Conservation (phyloP, 352 stramenopile species). For the Phytophthora vignae region DNA sequence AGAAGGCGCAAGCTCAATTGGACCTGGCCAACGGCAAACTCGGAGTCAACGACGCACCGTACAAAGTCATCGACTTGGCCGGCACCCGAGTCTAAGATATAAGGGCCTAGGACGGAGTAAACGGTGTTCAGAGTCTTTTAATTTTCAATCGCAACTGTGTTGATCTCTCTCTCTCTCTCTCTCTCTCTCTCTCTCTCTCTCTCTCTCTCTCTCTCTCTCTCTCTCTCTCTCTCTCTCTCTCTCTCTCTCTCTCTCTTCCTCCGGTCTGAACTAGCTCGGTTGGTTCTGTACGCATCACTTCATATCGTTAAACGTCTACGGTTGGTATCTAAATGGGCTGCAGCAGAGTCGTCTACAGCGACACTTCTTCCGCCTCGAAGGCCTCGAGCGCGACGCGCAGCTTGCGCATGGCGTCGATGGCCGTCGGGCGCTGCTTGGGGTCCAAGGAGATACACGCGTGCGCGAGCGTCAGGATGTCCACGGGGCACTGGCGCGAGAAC, state of each 20-base stretch:
- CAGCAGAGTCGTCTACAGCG: slow-evolving; percentile 29
- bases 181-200: too few relatives aligned
- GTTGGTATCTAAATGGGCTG: slow-evolving; percentile 17
- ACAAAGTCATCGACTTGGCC: slow-evolving; percentile 32
- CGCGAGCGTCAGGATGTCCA: slow-evolving; percentile 37
- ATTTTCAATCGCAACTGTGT: slow-evolving; percentile 9
- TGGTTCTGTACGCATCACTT: slow-evolving; percentile 18
- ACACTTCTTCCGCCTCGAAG: slow-evolving; percentile 42
- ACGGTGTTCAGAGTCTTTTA: background rate
- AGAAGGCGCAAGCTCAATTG: slow-evolving; percentile 11
- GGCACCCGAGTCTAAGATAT: slow-evolving; percentile 9
- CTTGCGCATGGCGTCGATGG: slow-evolving; percentile 42
- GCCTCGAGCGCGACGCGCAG: slow-evolving; percentile 39
- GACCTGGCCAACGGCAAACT: slow-evolving; percentile 35
- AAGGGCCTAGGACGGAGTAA: background rate
- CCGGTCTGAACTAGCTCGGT: background rate
- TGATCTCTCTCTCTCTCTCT: background rate
- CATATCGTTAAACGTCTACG: slow-evolving; percentile 40
- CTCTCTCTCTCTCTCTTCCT: background rate
- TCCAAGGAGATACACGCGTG: slow-evolving; percentile 48
- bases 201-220: too few relatives aligned
- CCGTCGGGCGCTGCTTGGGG: slow-evolving; percentile 41
- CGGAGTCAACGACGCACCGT: slow-evolving; percentile 28
- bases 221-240: too few relatives aligned
- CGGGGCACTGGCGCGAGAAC: slow-evolving; percentile 41